phyloP scores from a whole-genome alignment of 768 basidiomycete genomes.

The Crucibulum laeve region DNA sequence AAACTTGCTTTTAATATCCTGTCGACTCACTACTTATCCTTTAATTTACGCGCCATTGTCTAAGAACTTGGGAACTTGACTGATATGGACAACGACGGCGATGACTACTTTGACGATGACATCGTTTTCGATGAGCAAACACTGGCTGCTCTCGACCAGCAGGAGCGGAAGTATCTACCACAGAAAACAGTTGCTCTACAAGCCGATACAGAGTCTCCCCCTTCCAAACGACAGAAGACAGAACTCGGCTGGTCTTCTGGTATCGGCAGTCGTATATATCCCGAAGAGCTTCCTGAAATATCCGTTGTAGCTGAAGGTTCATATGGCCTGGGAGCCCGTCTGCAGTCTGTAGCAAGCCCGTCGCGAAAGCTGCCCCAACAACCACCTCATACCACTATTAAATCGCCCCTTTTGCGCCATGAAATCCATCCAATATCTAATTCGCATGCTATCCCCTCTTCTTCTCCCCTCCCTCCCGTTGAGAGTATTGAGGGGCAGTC shows the following conservation, averaged over 20 bases:
- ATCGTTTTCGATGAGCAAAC: slow-evolving; percentile 59
- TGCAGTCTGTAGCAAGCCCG: slow-evolving; percentile 7
- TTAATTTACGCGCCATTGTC: not conserved
- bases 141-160: slow-evolving; percentile 56
- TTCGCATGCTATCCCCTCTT: too few species aligned
- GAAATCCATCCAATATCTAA: too few species aligned
- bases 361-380: too few species aligned
- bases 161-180: slow-evolving; percentile 41
- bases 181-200: slow-evolving; percentile 10
- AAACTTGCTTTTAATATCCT: not conserved
- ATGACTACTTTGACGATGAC: slow-evolving; percentile 63
- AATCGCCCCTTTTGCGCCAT: too few species aligned
- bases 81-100: slow-evolving; percentile 52
- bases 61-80: not conserved
- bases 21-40: not conserved
- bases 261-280: slow-evolving; percentile 15
- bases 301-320: slow-evolving; percentile 55
- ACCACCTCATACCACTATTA: too few species aligned
- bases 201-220: slow-evolving; percentile 8
- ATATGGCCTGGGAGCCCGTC: slow-evolving; percentile 36
- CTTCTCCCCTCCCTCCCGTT: too few species aligned
- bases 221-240: slow-evolving; percentile 47
- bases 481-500: too few species aligned
- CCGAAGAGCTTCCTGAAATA: slow-evolving; percentile 60
- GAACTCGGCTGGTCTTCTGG: slow-evolving; percentile 37